Conservation (phyloP, 164 flowering plant genomes). For the Nelumbo lutea region DNA sequence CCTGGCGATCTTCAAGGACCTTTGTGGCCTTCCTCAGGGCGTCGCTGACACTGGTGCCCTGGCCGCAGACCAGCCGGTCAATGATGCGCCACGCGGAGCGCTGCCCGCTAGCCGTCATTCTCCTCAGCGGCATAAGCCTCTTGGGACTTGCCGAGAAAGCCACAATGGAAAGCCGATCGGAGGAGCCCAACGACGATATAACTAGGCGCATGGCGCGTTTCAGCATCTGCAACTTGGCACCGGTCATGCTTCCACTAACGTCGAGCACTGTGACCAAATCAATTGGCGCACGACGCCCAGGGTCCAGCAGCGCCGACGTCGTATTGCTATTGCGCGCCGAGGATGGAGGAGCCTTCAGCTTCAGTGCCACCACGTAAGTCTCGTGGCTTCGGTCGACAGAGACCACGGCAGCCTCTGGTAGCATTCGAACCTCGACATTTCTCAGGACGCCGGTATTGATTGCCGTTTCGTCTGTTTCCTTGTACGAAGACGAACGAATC, state of each 20-base stretch:
- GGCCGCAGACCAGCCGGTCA: slow-evolving; percentile 59
- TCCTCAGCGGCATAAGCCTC: slow-evolving; percentile 53
- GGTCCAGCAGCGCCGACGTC: slow-evolving; percentile 23
- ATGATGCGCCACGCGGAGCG: slow-evolving; percentile 57
- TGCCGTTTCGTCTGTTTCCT: slow-evolving; percentile 9
- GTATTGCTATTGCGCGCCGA: slow-evolving; percentile 32
- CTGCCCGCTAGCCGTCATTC: slow-evolving; percentile 79
- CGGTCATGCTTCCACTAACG: slow-evolving; percentile 49
- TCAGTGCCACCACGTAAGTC: slow-evolving; percentile 64
- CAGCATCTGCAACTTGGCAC: slow-evolving; percentile 44
- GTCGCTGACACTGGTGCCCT: slow-evolving; percentile 57
- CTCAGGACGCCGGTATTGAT: slow-evolving; percentile 15
- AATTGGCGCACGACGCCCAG: slow-evolving; percentile 55
- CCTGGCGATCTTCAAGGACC: slow-evolving; percentile 82
- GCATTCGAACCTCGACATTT: slow-evolving; percentile 40
- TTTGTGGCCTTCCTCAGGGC: slow-evolving; percentile 74
- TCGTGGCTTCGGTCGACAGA: slow-evolving; percentile 48
- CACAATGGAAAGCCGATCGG: slow-evolving; percentile 78
- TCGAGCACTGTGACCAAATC: slow-evolving; percentile 80
- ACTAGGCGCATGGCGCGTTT: slow-evolving; percentile 67
- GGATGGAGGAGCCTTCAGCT: slow-evolving; percentile 54
- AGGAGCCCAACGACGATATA: slow-evolving; percentile 55
- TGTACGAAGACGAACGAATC: slow-evolving; percentile 15
- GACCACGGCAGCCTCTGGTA: slow-evolving; percentile 63
- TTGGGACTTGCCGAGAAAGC: slow-evolving; percentile 54